phyloP scores from a whole-genome alignment of 1,284 basidiomycete genomes.

The Vanrija sp. region DNA sequence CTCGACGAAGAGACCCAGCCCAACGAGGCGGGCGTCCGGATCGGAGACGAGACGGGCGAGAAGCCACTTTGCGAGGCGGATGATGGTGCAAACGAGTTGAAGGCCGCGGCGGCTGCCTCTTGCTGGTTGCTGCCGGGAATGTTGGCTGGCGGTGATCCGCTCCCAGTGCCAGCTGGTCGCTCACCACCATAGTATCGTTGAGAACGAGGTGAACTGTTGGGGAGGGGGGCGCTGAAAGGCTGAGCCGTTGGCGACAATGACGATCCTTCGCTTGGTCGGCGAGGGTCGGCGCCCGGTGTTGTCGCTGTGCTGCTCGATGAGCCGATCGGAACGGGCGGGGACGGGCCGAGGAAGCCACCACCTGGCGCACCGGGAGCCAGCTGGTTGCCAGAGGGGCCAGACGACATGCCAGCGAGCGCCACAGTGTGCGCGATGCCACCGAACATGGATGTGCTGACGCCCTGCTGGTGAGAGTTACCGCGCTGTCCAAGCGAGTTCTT shows the following conservation, averaged over 20 bases:
- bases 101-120: not conserved
- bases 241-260: conserved; percentile 43
- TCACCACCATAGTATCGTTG: conserved; percentile 24
- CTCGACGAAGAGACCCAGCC: conserved; percentile 30
- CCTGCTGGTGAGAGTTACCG: conserved; percentile 36
- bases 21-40: conserved; percentile 35
- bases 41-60: conserved; percentile 38
- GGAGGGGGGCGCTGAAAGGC: conserved; percentile 38
- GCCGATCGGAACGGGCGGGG: conserved; percentile 15
- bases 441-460: conserved; percentile 30
- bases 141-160: too few species aligned
- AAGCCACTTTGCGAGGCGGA: conserved; percentile 18
- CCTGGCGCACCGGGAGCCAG: conserved; percentile 3
- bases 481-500: conserved; percentile 80
- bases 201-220: conserved; percentile 36
- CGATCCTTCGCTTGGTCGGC: conserved; percentile 17
- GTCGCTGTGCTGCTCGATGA: conserved; percentile 6
- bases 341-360: conserved; percentile 1
- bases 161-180: too few species aligned
- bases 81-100: conserved; percentile 15
- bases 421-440: conserved; percentile 46
- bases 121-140: too few species aligned
- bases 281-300: not conserved
- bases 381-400: conserved; percentile 7
- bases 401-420: conserved; percentile 40